phyloP scores from a whole-genome alignment of 805 yeast genomes.

The Candida silvicultrix region DNA sequence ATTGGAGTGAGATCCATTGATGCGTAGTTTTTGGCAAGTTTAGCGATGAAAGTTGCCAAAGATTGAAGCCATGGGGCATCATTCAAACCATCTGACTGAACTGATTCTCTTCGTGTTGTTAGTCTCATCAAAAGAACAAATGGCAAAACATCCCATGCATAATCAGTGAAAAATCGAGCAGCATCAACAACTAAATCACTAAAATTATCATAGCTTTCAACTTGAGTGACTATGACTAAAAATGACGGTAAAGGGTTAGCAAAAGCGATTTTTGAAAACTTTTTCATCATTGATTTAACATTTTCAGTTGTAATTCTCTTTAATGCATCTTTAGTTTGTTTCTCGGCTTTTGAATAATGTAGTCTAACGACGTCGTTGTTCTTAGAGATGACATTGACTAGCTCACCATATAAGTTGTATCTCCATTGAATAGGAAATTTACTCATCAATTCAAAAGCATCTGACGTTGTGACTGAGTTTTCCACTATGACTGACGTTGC shows the following conservation, averaged over 20 bases:
- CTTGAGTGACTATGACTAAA: slow-evolving; percentile 63
- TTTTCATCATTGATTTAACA: slow-evolving; percentile 63
- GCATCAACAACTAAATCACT: slow-evolving; percentile 73
- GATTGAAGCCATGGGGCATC: slow-evolving; percentile 85
- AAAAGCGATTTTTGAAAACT: slow-evolving; percentile 63
- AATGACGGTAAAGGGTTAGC: slow-evolving; percentile 78
- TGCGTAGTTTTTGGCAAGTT: slow-evolving; percentile 48
- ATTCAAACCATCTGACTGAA: slow-evolving; percentile 74
- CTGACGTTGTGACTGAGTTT: slow-evolving; percentile 55
- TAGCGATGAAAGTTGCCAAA: slow-evolving; percentile 71
- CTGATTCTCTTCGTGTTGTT: slow-evolving; percentile 57
- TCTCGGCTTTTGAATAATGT: slow-evolving; percentile 62
- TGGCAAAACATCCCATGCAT: slow-evolving; percentile 83
- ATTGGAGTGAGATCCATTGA: slow-evolving; percentile 59
- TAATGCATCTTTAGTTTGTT: slow-evolving; percentile 68
- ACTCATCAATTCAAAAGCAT: slow-evolving; percentile 48
- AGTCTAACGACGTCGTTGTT: slow-evolving; percentile 48
- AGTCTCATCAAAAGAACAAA: slow-evolving; percentile 67
- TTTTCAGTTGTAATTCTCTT: slow-evolving; percentile 82
- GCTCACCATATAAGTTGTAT: slow-evolving; percentile 76
- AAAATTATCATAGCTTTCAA: slow-evolving; percentile 89
- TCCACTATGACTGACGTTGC: slow-evolving; percentile 38
- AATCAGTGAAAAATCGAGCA: slow-evolving; percentile 64
- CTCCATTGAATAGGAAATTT: slow-evolving; percentile 55
- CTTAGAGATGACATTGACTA: slow-evolving; percentile 51